Percentiles rank a stretch among this genome's conserved stretches.
phyloP scores from a whole-genome alignment of 2,329 filamentous ascomycete species.

The Drechslera avenae region DNA sequence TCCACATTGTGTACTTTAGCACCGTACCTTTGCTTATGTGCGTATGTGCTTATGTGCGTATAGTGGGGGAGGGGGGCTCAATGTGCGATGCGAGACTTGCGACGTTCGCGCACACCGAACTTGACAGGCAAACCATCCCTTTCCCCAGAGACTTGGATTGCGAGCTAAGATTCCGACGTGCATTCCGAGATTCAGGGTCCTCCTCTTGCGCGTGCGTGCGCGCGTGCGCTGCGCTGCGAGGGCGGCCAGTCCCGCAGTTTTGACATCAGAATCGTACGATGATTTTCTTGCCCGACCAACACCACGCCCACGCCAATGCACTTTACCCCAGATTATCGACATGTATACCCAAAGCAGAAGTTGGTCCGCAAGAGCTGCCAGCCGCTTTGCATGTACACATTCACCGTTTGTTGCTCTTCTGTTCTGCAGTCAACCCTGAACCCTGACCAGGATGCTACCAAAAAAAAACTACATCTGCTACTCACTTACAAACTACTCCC shows the following conservation, averaged over 20 bases:
- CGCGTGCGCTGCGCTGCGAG: constrained; percentile 1
- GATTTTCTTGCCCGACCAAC: constrained; percentile 22
- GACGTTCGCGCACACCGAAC: not conserved
- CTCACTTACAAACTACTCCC: too few relatives aligned
- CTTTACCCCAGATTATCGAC: constrained; percentile 22
- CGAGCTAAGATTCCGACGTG: constrained; percentile 21
- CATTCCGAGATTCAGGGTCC: constrained; percentile 17
- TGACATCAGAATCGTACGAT: constrained; percentile 43
- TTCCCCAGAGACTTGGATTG: not conserved
- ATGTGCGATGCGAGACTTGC: not conserved
- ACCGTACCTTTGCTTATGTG: not conserved
- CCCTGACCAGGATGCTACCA: too few relatives aligned
- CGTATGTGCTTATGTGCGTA: too few relatives aligned
- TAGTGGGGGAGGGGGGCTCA: not conserved
- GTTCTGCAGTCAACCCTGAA: too few relatives aligned
- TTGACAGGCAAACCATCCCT: not conserved
- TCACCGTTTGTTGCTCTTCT: too few relatives aligned
- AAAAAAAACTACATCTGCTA: too few relatives aligned
- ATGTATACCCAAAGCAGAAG: not conserved
- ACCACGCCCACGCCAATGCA: constrained; percentile 12
- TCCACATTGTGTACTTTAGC: not conserved
- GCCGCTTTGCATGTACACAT: not conserved
- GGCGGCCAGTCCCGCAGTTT: constrained; percentile 17
- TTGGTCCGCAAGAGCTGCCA: not conserved
- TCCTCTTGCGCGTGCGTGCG: too few relatives aligned